phyloP scores from a whole-genome alignment of 1,139 yeast genomes.

The Scheffersomyces parashehatae region DNA sequence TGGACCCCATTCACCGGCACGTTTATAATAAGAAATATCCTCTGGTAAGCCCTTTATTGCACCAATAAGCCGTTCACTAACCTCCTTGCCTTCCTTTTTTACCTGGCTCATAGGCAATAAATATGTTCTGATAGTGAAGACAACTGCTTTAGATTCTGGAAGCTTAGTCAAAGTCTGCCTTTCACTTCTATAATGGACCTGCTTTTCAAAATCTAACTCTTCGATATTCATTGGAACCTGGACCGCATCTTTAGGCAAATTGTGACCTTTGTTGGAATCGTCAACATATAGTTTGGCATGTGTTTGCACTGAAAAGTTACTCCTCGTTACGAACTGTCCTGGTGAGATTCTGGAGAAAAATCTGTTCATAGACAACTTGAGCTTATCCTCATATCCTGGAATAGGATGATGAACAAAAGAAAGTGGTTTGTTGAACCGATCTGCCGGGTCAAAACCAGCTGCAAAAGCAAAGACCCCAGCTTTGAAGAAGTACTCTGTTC shows the following conservation, averaged over 20 bases:
- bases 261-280: constrained; percentile 50
- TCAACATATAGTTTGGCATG: constrained; percentile 54
- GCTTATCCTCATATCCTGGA: constrained; percentile 56
- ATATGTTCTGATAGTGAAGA: constrained; percentile 67
- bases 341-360: constrained; percentile 52
- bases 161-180: constrained; percentile 61
- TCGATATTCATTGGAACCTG: constrained; percentile 38
- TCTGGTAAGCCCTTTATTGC: constrained; percentile 41
- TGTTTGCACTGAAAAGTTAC: constrained; percentile 64
- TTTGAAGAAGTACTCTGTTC: constrained; percentile 60
- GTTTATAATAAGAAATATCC: constrained; percentile 39
- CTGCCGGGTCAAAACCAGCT: constrained; percentile 69
- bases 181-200: constrained; percentile 61
- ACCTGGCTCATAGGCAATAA: constrained; percentile 58
- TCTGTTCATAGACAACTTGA: constrained; percentile 62
- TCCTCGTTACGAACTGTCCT: constrained; percentile 57
- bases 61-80: constrained; percentile 39
- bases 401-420: constrained; percentile 62
- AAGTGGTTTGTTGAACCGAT: constrained; percentile 54
- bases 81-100: constrained; percentile 52
- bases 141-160: constrained; percentile 53
- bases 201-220: constrained; percentile 52
- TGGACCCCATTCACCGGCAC: constrained; percentile 43
- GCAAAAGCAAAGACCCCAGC: constrained; percentile 72
- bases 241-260: constrained; percentile 24